Evolutionary conservation across 345 rosid species (phyloP), one percentile per base, ranked within the genome.

Genomic region (Stellera chamaejasme): DNA sequence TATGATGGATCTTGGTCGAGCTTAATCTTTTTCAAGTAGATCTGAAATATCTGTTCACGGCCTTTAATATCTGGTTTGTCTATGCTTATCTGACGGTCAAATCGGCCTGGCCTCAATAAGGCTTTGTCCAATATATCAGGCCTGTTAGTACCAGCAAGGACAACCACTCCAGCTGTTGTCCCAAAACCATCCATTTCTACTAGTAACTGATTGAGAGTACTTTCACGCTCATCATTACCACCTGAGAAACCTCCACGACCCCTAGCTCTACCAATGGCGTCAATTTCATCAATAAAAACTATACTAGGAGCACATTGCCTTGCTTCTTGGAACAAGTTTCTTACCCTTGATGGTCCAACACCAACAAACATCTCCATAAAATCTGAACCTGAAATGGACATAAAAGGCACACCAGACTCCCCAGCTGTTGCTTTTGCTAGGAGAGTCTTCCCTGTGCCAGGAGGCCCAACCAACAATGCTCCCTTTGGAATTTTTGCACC

Each of bases 281-380:
- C 96, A 23, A 89, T 89, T 72, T 93, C 99, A 73, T 93, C 97
- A 11, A 93, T 93, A 68, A 93, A 93, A 48, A 89, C 65, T 66
- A 93, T 93, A 62, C 97, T 87, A 10, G 99, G 96, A 15, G 97
- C 88, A 72, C 85, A 69, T 51, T 80, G 83, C 68, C 99, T 84
- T 39, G 99, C 97, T 64, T 93, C 99, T 66, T 87, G 96, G 73
- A 93, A 93, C 79, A 93, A 83, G 66, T 77, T 77, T 67, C 99
- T 83, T 42, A 93, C 99, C 71, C 97, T 84, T 2, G 99, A 89
- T 10, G 97, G 99, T 58, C 99, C 99, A 68, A 93, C 97, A 49
- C 97, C 99, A 55, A 93, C 99, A 76, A 93, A 93, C 97, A 93
- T 85, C 81, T 93, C 99, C 91, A 87, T 83, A 73, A 93, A 93